Conservation (phyloP, 257 asterid genomes). For the Solanum clarkiae region DNA sequence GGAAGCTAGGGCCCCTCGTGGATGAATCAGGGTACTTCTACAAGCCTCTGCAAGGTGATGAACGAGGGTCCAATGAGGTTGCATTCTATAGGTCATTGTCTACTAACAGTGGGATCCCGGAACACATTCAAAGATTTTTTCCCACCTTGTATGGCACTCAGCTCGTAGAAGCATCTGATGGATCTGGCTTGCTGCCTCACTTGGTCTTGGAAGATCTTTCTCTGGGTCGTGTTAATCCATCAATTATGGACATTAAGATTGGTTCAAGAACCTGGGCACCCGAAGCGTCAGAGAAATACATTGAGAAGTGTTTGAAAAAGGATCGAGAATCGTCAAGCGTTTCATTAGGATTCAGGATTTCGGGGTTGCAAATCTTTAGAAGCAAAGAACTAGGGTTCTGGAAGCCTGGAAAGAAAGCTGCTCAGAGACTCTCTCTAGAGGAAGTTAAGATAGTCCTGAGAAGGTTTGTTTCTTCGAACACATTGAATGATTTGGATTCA, state of each 20-base stretch:
- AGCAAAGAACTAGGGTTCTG: conserved; percentile 35
- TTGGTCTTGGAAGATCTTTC: conserved; percentile 53
- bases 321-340: conserved; percentile 56
- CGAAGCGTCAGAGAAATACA: conserved; percentile 44
- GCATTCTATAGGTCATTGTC: conserved; percentile 64
- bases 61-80: conserved; percentile 70
- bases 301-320: conserved; percentile 58
- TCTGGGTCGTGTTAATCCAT: conserved; percentile 37
- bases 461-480: conserved; percentile 53
- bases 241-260: conserved; percentile 77
- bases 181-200: conserved; percentile 68
- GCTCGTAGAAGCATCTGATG: conserved; percentile 81
- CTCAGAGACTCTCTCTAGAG: conserved; percentile 40
- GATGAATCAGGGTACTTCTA: conserved; percentile 84
- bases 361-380: conserved; percentile 53
- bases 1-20: conserved; percentile 71
- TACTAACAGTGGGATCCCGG: conserved; percentile 41
- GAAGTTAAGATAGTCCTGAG: conserved; percentile 40
- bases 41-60: conserved; percentile 85
- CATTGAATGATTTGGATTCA: conserved; percentile 11
- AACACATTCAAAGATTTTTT: conserved; percentile 49
- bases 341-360: conserved; percentile 62
- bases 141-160: conserved; percentile 66
- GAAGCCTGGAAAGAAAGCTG: conserved; percentile 44
- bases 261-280: conserved; percentile 89